Conservation (phyloP, 2,329 filamentous ascomycete species). For the Colletotrichum cuscutae region DNA sequence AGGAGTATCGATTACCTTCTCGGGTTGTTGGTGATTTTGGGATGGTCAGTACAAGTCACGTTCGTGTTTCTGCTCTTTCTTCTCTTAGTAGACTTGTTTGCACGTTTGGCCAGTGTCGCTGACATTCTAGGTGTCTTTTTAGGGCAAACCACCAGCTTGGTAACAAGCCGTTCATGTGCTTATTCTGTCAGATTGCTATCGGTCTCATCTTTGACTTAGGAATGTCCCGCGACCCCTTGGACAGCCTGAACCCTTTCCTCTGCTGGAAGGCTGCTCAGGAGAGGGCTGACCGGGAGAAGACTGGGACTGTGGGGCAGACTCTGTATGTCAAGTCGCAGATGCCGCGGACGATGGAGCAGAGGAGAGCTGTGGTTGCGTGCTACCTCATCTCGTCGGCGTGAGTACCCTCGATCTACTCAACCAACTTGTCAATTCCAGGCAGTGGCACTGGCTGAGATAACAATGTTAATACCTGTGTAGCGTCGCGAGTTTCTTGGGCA, state of each 20-base stretch:
- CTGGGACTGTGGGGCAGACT: neutral
- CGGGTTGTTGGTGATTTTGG: conserved; percentile 41
- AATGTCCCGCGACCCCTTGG: conserved; percentile 40
- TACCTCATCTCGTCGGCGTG: conserved; percentile 30
- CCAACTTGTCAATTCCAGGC: neutral
- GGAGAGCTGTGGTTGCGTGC: conserved; percentile 35
- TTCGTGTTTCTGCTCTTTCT: neutral
- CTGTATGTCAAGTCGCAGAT: neutral
- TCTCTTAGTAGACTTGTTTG: no score
- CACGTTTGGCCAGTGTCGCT: neutral
- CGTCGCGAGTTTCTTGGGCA: conserved; percentile 41
- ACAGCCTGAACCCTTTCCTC: conserved; percentile 24
- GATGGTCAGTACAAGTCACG: conserved; percentile 37
- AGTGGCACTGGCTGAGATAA: no score
- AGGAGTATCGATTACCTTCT: conserved; percentile 42
- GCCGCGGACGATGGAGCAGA: conserved; percentile 37
- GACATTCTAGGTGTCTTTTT: neutral
- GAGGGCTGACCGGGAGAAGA: conserved; percentile 13
- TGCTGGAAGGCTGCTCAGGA: conserved; percentile 32
- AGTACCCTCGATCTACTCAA: neutral
- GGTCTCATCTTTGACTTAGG: conserved; percentile 58
- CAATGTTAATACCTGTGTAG: neutral
- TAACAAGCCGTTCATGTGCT: conserved; percentile 55
- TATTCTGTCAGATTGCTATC: conserved; percentile 54
- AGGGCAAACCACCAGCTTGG: conserved; percentile 37